phyloP scores from a whole-genome alignment of 495 filamentous ascomycete genomes.

The Massariosphaeria phaeospora region DNA sequence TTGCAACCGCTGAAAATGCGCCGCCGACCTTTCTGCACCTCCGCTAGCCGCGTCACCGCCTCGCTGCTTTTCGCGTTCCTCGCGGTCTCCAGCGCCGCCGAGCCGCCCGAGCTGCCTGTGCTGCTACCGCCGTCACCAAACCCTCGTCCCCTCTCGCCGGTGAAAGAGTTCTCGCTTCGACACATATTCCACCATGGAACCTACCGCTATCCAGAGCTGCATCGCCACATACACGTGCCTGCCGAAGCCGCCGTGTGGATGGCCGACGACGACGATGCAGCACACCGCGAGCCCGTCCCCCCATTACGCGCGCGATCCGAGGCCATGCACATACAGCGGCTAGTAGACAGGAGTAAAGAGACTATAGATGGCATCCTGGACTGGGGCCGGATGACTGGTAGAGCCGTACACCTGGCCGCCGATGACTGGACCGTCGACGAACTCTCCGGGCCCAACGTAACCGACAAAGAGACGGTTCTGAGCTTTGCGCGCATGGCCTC shows the following conservation, averaged over 20 bases:
- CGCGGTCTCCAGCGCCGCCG: slow-evolving; percentile 45
- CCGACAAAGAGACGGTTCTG: slow-evolving; percentile 78
- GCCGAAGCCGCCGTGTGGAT: slow-evolving; percentile 59
- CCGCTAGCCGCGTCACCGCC: slow-evolving; percentile 55
- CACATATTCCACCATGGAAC: slow-evolving; percentile 91
- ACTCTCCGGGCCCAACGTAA: slow-evolving; percentile 71
- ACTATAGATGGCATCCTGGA: slow-evolving; percentile 72
- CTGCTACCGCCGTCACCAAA: slow-evolving; percentile 10
- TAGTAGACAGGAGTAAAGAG: slow-evolving; percentile 69
- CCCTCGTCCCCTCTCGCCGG: not conserved
- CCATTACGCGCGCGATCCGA: slow-evolving; percentile 54
- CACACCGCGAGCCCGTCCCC: slow-evolving; percentile 44
- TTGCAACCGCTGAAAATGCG: slow-evolving; percentile 29
- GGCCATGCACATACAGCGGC: slow-evolving; percentile 65
- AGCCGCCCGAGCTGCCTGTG: slow-evolving; percentile 29
- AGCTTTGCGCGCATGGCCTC: slow-evolving; percentile 80
- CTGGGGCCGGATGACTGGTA: slow-evolving; percentile 58
- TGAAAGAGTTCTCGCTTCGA: slow-evolving; percentile 48
- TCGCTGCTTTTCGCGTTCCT: slow-evolving; percentile 59
- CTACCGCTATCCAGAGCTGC: slow-evolving; percentile 63
- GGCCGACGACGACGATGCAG: slow-evolving; percentile 53
- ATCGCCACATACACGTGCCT: slow-evolving; percentile 68
- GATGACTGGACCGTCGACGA: slow-evolving; percentile 82
- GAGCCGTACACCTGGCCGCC: slow-evolving; percentile 53
- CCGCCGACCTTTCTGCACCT: slow-evolving; percentile 29